Percentiles rank a stretch among this genome's conserved stretches.
These are phyloP conservation scores for Leccinum uliginosum DNA, from an alignment of 768 basidiomycete species.

Conservation along the genomic window DNA sequence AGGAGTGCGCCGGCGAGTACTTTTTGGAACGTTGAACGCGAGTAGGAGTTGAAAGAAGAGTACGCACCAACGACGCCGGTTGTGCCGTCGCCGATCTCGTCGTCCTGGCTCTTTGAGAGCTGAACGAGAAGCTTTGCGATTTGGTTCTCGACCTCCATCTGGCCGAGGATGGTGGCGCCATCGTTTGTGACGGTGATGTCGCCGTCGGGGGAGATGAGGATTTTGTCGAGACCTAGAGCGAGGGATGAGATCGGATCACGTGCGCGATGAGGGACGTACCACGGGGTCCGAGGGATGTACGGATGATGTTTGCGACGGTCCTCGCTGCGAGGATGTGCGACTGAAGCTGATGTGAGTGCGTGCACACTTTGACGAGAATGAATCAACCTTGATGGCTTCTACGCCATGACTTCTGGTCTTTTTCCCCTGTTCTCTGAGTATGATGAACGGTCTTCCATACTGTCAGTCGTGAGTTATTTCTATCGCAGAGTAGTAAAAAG, in stretches of 20 bases:
- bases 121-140: constrained; percentile 97
- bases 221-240: constrained; percentile 86
- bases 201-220: constrained; percentile 92
- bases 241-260: constrained; percentile 9
- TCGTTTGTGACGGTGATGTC: constrained; percentile 99
- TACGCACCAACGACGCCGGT: constrained; percentile 96
- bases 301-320: constrained; percentile 90
- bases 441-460: constrained; percentile 98
- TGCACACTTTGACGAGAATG: not conserved
- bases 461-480: constrained; percentile 28
- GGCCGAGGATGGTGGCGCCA: constrained; percentile 95
- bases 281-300: constrained; percentile 92
- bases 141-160: constrained; percentile 99
- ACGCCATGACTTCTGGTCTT: constrained; percentile 90
- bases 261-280: constrained; percentile 42
- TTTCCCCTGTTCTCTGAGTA: constrained; percentile 87
- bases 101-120: constrained; percentile 96
- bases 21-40: constrained; percentile 25
- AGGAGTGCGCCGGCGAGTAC: constrained; percentile 97
- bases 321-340: constrained; percentile 94
- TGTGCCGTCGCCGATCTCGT: constrained; percentile 99
- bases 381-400: constrained; percentile 87
- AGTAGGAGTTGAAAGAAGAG: constrained; percentile 2
- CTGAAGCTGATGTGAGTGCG: constrained; percentile 34
- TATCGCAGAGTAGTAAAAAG: not conserved